These are phyloP conservation scores for Ophiocordyceps camponoti-floridani DNA, from an alignment of 2,329 filamentous ascomycete species.

Conservation along the genomic window DNA sequence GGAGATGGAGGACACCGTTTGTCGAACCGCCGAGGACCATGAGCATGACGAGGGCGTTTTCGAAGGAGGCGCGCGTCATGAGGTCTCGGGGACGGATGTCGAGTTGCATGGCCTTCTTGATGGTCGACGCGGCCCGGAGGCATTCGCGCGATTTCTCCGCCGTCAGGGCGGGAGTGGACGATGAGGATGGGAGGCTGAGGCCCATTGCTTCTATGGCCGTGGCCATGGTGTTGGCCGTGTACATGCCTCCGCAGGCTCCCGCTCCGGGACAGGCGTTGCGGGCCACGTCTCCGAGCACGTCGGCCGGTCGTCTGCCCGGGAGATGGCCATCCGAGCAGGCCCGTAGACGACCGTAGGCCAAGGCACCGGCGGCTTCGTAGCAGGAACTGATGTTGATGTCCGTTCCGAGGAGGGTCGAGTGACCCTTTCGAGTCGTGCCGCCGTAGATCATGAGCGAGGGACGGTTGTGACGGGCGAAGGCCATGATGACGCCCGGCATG, in stretches of 20 bases:
- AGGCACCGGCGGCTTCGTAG: slow-evolving; percentile 75
- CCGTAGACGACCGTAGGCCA: slow-evolving; percentile 59
- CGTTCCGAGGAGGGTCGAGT: slow-evolving; percentile 56
- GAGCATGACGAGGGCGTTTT: slow-evolving; percentile 78
- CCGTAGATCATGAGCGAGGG: slow-evolving; percentile 94
- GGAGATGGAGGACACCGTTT: slow-evolving; percentile 74
- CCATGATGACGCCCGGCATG: slow-evolving; percentile 88
- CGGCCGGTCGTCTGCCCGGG: slow-evolving; percentile 21
- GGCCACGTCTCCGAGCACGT: slow-evolving; percentile 74
- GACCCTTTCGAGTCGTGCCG: slow-evolving; percentile 78
- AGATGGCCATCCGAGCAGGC: slow-evolving; percentile 40
- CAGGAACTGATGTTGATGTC: slow-evolving; percentile 78
- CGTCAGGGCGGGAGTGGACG: slow-evolving; percentile 62
- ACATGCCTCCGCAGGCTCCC: slow-evolving; percentile 70
- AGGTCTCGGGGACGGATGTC: slow-evolving; percentile 70
- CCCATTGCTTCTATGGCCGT: slow-evolving; percentile 81
- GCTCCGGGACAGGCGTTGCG: slow-evolving; percentile 46
- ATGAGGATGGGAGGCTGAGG: slow-evolving; percentile 67
- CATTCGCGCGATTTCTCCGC: slow-evolving; percentile 80
- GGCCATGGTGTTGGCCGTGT: slow-evolving; percentile 84
- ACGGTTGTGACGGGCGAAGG: slow-evolving; percentile 76
- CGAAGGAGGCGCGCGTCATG: slow-evolving; percentile 62
- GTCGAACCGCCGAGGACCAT: slow-evolving; percentile 86
- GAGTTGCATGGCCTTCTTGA: slow-evolving; percentile 61
- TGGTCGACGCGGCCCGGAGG: slow-evolving; percentile 60